Base-by-base conservation (phyloP, 1,284 basidiomycete genomes). In the Fomitopsis betulina region DNA sequence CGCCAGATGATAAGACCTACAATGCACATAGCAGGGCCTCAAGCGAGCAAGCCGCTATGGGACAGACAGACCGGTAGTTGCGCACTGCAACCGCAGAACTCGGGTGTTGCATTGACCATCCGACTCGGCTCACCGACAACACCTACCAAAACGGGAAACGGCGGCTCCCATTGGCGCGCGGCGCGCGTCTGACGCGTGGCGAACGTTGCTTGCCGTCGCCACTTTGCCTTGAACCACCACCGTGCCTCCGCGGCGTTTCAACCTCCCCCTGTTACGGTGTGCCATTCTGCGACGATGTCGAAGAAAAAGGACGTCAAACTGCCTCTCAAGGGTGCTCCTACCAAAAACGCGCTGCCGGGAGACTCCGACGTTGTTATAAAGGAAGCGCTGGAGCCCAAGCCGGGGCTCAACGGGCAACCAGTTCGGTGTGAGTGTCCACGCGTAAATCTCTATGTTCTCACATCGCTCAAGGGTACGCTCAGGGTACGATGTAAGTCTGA, bases 401-500 rank as follows among this genome's bases (percentile, higher is more conserved):
- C 70, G 12, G 70, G 70, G 8, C 27, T 71, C 50, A 64, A 66
- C 57, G 70, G 70, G 12, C 61, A 56, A 21, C 70, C 70, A 23
- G 68, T 71, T 38, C 68, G 68, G 30, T 71, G 70, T 71, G 60
- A 65, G 70, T 68, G 21, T n/a, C 23, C 33, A 32, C 19, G n/a
- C 15, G 27, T 33, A 30, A 19, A 23, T 4, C 1, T 25, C n/a
- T 30, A 12, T 30, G 25, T 54, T 43, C 38, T 27, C 6, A 38
- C 9, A 13, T 47, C 45, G 19, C 57, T 58, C 6, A 58, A 6
- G 12, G 10, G n/a, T 17, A 27, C 25, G 51, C 27, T 52, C 49
- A 71, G 70, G 70, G 70, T 71, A 67, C 63, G 70, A 71, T 62
- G 70, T 71, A 60, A 64, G 69, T 68, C 19, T 37, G 12, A 45